Conservation (phyloP, 176 grass and related monocot species). For the Carex pumila region DNA sequence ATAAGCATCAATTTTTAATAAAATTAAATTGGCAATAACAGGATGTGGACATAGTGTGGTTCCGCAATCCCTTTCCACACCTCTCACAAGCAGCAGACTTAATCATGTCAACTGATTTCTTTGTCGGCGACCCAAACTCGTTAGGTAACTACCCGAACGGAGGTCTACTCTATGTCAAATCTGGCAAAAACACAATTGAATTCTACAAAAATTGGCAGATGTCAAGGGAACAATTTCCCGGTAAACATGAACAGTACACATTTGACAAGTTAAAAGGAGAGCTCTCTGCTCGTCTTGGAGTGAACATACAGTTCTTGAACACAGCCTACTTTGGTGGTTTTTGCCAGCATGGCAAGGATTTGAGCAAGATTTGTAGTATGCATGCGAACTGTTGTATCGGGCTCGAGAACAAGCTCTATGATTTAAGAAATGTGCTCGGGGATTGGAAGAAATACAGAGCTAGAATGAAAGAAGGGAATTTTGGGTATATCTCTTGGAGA, state of each 20-base stretch:
- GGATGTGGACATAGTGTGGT: constrained; percentile 90
- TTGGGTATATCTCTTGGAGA: constrained; percentile 28
- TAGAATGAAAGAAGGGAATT: not conserved
- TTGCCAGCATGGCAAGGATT: constrained; percentile 52
- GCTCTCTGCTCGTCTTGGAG: constrained; percentile 14
- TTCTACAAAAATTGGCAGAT: constrained; percentile 65
- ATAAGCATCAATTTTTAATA: not conserved
- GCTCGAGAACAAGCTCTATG: constrained; percentile 42
- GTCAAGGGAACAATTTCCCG: constrained; percentile 28
- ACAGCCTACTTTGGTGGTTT: constrained; percentile 43
- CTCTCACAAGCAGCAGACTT: constrained; percentile 28
- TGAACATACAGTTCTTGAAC: constrained; percentile 52
- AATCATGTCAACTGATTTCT: constrained; percentile 56
- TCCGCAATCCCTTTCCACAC: constrained; percentile 46
- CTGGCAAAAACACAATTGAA: constrained; percentile 21
- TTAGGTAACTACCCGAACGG: constrained; percentile 50
- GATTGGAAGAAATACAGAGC: constrained; percentile 49
- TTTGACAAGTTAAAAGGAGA: constrained; percentile 66
- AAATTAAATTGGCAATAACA: not conserved
- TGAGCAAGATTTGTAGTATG: constrained; percentile 45
- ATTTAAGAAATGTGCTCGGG: constrained; percentile 48
- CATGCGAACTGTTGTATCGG: constrained; percentile 80
- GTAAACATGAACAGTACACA: constrained; percentile 60
- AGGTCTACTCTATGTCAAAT: constrained; percentile 49
- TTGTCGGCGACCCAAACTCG: constrained; percentile 29